These are phyloP conservation scores for Gigaspora rosea DNA, from an alignment of 192 early-diverging fungal species.

Conservation along the genomic window DNA sequence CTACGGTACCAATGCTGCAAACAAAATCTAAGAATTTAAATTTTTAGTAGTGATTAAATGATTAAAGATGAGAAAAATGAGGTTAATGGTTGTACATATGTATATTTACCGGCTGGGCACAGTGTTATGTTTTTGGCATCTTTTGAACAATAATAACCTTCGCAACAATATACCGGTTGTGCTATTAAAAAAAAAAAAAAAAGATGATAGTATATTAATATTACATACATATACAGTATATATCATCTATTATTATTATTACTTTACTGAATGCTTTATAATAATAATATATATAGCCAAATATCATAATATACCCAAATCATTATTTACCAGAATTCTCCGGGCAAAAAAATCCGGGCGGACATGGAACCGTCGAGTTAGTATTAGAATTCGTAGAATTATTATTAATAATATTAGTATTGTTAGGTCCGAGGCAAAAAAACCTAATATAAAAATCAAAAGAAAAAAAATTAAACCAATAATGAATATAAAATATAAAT, in stretches of 20 bases:
- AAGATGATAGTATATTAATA: too few relatives aligned
- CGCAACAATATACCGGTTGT: constrained; percentile 63
- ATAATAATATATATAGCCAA: too few relatives aligned
- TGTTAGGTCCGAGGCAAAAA: too few relatives aligned
- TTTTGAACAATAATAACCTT: constrained; percentile 57
- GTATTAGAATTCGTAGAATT: too few relatives aligned
- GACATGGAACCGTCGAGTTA: too few relatives aligned
- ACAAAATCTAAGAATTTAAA: neutral
- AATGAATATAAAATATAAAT: too few relatives aligned
- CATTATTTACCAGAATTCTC: neutral
- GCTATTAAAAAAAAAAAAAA: constrained; percentile 4
- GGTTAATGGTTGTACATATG: constrained; percentile 7
- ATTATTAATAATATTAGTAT: too few relatives aligned
- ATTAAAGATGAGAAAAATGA: constrained; percentile 59
- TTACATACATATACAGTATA: too few relatives aligned
- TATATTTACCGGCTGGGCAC: constrained; percentile 47
- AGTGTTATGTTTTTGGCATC: constrained; percentile 43
- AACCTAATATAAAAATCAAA: too few relatives aligned
- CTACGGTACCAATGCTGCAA: neutral
- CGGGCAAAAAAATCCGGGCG: neutral
- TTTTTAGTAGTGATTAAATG: constrained; percentile 30
- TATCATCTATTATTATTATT: neutral
- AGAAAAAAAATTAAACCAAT: too few relatives aligned
- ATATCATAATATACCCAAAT: too few relatives aligned
- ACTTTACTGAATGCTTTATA: neutral